Conservation (phyloP, 768 basidiomycete genomes). For the Suillus tomentosus region DNA sequence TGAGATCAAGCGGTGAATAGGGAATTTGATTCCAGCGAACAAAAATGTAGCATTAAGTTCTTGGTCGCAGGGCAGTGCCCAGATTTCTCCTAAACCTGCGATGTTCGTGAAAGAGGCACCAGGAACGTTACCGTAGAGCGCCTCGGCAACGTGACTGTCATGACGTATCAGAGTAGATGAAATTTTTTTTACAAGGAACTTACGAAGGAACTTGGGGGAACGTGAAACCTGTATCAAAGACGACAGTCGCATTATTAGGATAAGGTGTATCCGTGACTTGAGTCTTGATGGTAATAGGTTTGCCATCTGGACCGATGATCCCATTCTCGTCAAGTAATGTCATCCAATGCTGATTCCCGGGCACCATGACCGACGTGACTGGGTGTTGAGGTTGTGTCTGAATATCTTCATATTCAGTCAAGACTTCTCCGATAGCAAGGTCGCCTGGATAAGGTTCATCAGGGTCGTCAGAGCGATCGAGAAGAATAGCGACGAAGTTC, state of each 20-base stretch:
- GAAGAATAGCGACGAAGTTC: slow-evolving; percentile 63
- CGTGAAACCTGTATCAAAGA: slow-evolving; percentile 73
- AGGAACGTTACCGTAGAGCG: slow-evolving; percentile 57
- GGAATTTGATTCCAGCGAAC: slow-evolving; percentile 57
- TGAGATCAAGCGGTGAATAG: slow-evolving; percentile 67
- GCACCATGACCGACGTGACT: slow-evolving; percentile 42
- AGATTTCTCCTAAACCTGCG: slow-evolving; percentile 45
- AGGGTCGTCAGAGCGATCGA: slow-evolving; percentile 61
- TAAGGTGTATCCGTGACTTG: slow-evolving; percentile 46
- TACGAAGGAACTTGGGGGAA: slow-evolving; percentile 62
- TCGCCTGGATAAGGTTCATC: slow-evolving; percentile 55
- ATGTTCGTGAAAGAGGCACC: slow-evolving; percentile 52
- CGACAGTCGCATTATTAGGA: slow-evolving; percentile 52
- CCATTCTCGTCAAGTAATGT: slow-evolving; percentile 62
- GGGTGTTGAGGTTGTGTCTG: slow-evolving; percentile 51
- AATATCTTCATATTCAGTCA: slow-evolving; percentile 51
- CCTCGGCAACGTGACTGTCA: slow-evolving; percentile 53
- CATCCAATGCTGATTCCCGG: slow-evolving; percentile 64
- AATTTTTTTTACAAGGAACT: slow-evolving; percentile 9
- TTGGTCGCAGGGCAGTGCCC: slow-evolving; percentile 63
- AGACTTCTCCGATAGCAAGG: slow-evolving; percentile 61
- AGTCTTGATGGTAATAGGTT: slow-evolving; percentile 46
- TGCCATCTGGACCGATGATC: slow-evolving; percentile 62
- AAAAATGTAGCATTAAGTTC: slow-evolving; percentile 67
- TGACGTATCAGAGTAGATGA: slow-evolving; percentile 19